phyloP scores from a whole-genome alignment of 495 filamentous ascomycete genomes.

The Aspergillus leporis region DNA sequence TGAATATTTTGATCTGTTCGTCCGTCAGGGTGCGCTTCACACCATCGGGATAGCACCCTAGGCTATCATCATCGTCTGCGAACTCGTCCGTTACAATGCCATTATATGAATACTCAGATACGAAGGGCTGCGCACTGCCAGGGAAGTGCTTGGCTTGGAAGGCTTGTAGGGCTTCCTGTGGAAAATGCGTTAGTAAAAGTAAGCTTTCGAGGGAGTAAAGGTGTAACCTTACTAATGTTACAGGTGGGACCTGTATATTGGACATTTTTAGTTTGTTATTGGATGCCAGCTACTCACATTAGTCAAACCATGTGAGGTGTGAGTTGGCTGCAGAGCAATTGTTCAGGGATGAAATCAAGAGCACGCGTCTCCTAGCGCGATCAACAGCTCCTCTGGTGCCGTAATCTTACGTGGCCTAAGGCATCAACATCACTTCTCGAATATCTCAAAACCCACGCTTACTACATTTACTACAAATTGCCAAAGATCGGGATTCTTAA shows the following conservation, averaged over 20 bases:
- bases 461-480: no score
- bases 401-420: background rate
- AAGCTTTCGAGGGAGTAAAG: background rate
- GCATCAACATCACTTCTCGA: background rate
- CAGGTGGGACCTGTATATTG: slow-evolving; percentile 37
- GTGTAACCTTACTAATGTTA: slow-evolving; percentile 52
- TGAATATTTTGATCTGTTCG: slow-evolving; percentile 86
- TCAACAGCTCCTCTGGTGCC: background rate
- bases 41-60: slow-evolving; percentile 89
- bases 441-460: no score
- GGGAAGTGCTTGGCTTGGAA: slow-evolving; percentile 72
- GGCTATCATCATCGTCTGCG: slow-evolving; percentile 49
- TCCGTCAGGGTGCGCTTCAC: slow-evolving; percentile 90
- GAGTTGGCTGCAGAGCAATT: background rate
- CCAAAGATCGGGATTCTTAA: no score
- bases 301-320: no score
- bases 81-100: slow-evolving; percentile 32
- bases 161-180: slow-evolving; percentile 67
- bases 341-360: background rate
- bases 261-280: slow-evolving; percentile 15
- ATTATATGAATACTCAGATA: slow-evolving; percentile 20
- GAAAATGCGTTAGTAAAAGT: background rate
- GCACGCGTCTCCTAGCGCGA: slow-evolving; percentile 2
- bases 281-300: background rate
- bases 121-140: slow-evolving; percentile 13